Percentiles rank a stretch among this genome's conserved stretches.
Conservation (phyloP, 2,329 filamentous ascomycete genomes). For the Xylaria digitata region DNA sequence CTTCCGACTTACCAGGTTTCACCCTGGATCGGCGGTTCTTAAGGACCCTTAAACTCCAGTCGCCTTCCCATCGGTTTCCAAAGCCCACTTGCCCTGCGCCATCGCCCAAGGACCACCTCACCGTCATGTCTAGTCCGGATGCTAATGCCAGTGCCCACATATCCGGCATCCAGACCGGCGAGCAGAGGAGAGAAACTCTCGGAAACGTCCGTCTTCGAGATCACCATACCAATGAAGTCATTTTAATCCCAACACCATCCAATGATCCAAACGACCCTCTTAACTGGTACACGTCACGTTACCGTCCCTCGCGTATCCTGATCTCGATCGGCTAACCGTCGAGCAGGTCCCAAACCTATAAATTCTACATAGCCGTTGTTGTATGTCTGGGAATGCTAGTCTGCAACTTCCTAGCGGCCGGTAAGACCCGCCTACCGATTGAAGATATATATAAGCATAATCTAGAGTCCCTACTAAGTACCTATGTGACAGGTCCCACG, state of each 20-base stretch:
- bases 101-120: background rate
- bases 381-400: constrained; percentile 66
- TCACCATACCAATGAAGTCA: constrained; percentile 54
- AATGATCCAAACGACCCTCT: constrained; percentile 54
- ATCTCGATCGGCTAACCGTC: constrained; percentile 3
- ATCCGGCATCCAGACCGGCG: constrained; percentile 9
- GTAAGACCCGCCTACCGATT: constrained; percentile 36
- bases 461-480: constrained; percentile 1
- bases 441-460: background rate
- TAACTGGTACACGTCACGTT: constrained; percentile 47
- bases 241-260: constrained; percentile 50
- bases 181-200: constrained; percentile 46
- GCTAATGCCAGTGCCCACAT: background rate
- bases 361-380: constrained; percentile 61
- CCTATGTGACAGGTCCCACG: constrained; percentile 54
- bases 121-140: constrained; percentile 14
- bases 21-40: background rate
- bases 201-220: constrained; percentile 58
- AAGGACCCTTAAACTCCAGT: background rate
- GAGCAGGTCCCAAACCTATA: constrained; percentile 57
- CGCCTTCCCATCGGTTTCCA: background rate
- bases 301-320: background rate
- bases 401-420: constrained; percentile 68
- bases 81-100: background rate
- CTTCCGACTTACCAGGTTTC: background rate